Evolutionary conservation across 345 rosid species (phyloP).

Genomic region (Cardamine occulta): DNA sequence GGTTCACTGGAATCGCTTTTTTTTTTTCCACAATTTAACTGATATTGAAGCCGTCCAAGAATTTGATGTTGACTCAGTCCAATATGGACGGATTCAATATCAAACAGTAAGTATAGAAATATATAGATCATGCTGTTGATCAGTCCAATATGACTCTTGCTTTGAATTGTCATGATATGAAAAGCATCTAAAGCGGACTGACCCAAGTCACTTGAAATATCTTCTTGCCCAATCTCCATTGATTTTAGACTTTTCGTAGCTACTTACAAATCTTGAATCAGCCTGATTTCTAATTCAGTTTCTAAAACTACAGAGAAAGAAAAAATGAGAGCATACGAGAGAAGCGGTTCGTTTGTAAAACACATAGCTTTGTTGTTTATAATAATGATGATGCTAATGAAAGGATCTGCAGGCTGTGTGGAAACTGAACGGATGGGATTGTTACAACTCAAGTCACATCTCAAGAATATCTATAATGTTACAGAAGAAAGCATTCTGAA

Average conservation of each 20-base stretch:
- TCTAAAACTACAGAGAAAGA: background rate
- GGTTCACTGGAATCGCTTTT: conserved; percentile 16
- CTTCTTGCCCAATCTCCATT: background rate
- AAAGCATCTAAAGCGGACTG: too few relatives aligned
- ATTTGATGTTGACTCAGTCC: too few relatives aligned
- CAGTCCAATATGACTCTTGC: too few relatives aligned
- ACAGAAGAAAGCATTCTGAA: background rate
- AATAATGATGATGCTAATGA: background rate
- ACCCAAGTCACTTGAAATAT: background rate
- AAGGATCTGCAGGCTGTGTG: conserved; percentile 10
- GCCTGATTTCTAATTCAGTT: background rate
- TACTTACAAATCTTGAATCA: background rate
- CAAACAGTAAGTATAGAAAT: too few relatives aligned
- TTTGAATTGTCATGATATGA: too few relatives aligned
- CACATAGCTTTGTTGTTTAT: conserved; percentile 12
- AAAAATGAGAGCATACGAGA: conserved; percentile 3
- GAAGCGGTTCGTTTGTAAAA: conserved; percentile 7
- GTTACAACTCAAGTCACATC: conserved; percentile 9
- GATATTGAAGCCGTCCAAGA: too few relatives aligned
- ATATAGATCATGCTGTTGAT: too few relatives aligned
- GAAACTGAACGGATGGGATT: conserved; percentile 20
- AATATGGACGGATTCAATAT: background rate
- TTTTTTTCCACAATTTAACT: too few relatives aligned
- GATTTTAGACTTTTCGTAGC: background rate
- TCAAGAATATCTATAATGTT: background rate